Evolutionary conservation across 768 basidiomycete genomes (phyloP).

Genomic region (Podaxis sp.): DNA sequence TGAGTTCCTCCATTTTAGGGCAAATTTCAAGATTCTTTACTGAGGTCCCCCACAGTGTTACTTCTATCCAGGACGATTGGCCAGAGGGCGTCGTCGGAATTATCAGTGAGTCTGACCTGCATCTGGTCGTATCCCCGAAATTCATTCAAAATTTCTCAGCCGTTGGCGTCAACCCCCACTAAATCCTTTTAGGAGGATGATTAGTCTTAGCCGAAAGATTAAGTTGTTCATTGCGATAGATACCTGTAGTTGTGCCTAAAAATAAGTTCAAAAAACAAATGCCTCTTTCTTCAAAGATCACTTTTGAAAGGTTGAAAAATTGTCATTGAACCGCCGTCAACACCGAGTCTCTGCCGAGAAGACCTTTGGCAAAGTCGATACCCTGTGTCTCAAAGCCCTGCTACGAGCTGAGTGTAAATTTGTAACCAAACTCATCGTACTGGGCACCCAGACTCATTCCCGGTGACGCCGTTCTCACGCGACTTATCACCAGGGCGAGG

Average conservation of each 20-base stretch:
- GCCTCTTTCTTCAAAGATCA: too few species aligned
- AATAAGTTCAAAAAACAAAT: too few species aligned
- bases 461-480: not conserved
- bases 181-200: not conserved
- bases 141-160: not conserved
- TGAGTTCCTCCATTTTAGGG: slow-evolving; percentile 13
- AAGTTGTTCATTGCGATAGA: not conserved
- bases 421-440: too few species aligned
- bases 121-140: not conserved
- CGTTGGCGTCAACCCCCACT: slow-evolving; percentile 6
- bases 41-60: not conserved
- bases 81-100: slow-evolving; percentile 15
- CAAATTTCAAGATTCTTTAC: not conserved
- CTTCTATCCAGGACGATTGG: slow-evolving; percentile 16
- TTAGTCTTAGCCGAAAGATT: not conserved
- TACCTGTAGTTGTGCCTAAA: not conserved
- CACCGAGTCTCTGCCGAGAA: too few species aligned
- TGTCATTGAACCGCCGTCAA: too few species aligned
- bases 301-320: too few species aligned
- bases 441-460: too few species aligned
- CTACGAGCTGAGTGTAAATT: too few species aligned
- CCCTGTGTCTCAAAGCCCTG: too few species aligned
- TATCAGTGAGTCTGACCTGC: slow-evolving; percentile 5
- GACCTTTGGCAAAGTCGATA: too few species aligned
- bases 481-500: not conserved